phyloP scores from a whole-genome alignment of 108 stramenopile species.

The Chaetoceros tenuissimus region DNA sequence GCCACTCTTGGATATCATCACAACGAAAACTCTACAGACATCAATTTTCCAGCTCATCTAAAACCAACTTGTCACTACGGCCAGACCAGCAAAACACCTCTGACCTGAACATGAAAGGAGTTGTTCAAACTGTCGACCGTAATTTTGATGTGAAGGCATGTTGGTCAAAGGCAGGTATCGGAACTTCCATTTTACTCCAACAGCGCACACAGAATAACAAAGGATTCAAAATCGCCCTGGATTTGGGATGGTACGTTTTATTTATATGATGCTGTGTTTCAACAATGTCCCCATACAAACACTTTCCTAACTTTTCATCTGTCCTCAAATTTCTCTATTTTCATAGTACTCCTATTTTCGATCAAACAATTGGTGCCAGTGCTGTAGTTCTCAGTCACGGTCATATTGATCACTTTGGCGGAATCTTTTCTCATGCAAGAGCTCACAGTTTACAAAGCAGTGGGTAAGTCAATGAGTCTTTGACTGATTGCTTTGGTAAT shows the following conservation, averaged over 20 bases:
- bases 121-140: no score
- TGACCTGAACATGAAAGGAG: no score
- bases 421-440: background rate
- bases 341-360: background rate
- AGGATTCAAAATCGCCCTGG: background rate
- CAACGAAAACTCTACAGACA: no score
- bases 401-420: background rate
- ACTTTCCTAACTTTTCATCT: background rate
- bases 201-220: background rate
- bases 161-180: background rate
- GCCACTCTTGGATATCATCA: no score
- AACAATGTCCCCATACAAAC: no score
- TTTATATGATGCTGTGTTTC: no score
- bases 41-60: no score
- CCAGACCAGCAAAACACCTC: no score
- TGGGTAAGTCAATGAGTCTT: background rate
- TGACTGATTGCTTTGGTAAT: no score
- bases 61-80: no score
- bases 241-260: background rate
- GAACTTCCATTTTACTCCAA: background rate
- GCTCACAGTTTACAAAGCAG: background rate
- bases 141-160: background rate
- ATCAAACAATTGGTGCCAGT: background rate
- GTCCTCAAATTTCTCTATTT: background rate
- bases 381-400: background rate